Evolutionary conservation across 257 asterid genomes (phyloP).

Genomic region (Nicotiana tomentosiformis): DNA sequence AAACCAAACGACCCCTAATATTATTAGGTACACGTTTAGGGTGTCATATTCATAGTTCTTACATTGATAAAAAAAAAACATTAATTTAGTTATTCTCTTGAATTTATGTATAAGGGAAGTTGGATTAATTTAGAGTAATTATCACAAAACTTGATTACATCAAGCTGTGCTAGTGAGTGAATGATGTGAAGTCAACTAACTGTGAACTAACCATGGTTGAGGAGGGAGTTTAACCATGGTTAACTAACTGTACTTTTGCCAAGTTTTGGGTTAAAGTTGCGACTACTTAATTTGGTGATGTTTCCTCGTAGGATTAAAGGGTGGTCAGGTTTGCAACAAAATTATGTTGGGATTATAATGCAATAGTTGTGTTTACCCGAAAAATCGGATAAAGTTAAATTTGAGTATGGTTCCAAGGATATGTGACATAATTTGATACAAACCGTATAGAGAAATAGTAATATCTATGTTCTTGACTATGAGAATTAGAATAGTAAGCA

Average conservation of each 20-base stretch:
- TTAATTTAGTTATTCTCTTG: conserved; percentile 47
- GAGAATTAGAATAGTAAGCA: too few relatives aligned
- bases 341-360: too few relatives aligned
- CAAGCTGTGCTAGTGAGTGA: conserved; percentile 31
- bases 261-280: neutral
- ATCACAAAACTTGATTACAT: conserved; percentile 28
- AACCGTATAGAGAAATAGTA: too few relatives aligned
- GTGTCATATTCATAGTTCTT: conserved; percentile 8
- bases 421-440: too few relatives aligned
- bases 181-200: conserved; percentile 31
- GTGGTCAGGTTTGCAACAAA: too few relatives aligned
- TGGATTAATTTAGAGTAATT: conserved; percentile 21
- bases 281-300: too few relatives aligned
- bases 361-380: too few relatives aligned
- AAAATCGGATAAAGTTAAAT: too few relatives aligned
- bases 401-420: too few relatives aligned
- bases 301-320: too few relatives aligned
- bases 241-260: neutral
- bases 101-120: conserved; percentile 29
- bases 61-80: conserved; percentile 22
- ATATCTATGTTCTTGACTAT: too few relatives aligned
- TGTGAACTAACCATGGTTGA: conserved; percentile 17
- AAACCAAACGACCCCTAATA: neutral
- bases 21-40: conserved; percentile 4
- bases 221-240: neutral